Evolutionary conservation across 495 filamentous ascomycete species (phyloP), one percentile per base, ranked within the genome.

Genomic region (Aspergillus funiculosus): DNA sequence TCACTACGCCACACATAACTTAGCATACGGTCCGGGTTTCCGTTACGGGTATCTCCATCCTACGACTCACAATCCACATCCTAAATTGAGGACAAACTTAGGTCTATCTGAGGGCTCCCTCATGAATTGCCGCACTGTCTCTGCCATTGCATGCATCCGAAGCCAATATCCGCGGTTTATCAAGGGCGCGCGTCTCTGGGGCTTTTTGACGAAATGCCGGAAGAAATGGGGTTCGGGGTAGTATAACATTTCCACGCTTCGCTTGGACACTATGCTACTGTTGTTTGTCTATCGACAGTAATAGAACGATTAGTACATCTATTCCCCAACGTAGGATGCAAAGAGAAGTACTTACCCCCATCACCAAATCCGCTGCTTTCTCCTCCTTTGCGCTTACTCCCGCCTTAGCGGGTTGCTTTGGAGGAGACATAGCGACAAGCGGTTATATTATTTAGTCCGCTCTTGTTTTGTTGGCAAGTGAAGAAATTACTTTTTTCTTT

Each of bases 141-240:
- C 67, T 48, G 88, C 86, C 44, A 95, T 79, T 8, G 83, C 84
- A 59, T 83, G 77, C 77, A 95, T 82, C 11, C 89, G 79, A 32
- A 97, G 70, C 78, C 86, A 87, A 50, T 94, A 95, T 35, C 86
- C 89, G 21, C 88, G 73, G 59, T 94, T 94, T 57, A 94, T 92
- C 17, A 94, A 66, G 3, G 90, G 90, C 13, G 86, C 77, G 18
- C 89, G 73, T 43, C 87, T 72, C 64, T 85, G 79, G 37, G 84
- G 83, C 62, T 91, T 94, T 56, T 79, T 81, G 20, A 94, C 87
- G 61, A 95, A 95, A 57, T 83, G 81, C 10, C 84, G 82, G 52
- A 92, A 89, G 71, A 88, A 94, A 57, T 89, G 81, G 14, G 83
- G 77, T 50, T 91, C 74, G 43, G 78, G 63, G 43, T 82, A 82